Evolutionary conservation across 345 rosid genomes (phyloP).

Genomic region (Salix dunnii): DNA sequence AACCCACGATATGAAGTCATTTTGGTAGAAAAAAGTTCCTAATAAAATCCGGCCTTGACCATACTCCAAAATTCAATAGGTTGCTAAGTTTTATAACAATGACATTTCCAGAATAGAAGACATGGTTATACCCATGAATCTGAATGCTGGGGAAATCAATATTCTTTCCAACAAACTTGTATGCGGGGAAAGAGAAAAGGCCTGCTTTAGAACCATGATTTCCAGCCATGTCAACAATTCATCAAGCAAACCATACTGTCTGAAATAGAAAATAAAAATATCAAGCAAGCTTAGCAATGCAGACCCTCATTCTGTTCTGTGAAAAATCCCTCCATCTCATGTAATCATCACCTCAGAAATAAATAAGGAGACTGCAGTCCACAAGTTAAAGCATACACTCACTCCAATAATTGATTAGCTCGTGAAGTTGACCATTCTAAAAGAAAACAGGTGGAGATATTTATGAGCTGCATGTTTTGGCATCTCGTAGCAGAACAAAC

Average conservation of each 20-base stretch:
- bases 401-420: neutral
- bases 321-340: neutral
- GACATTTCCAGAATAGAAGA: too few species aligned
- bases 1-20: too few species aligned
- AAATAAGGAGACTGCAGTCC: neutral
- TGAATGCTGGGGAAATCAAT: neutral
- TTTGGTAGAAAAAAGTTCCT: too few species aligned
- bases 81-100: too few species aligned
- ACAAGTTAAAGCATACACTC: neutral
- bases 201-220: neutral
- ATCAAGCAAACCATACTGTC: neutral
- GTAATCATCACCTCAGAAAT: neutral
- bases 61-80: too few species aligned
- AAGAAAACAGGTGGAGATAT: neutral
- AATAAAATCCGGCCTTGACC: too few species aligned
- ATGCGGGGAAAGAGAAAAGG: neutral
- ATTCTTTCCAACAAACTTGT: neutral
- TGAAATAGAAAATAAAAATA: neutral
- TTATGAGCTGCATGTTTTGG: neutral
- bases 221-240: neutral
- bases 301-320: neutral
- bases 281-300: neutral
- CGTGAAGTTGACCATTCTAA: neutral
- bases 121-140: too few species aligned
- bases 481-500: neutral